These are phyloP conservation scores for Polyplosphaeria fusca DNA, from an alignment of 495 filamentous ascomycete genomes.

Conservation along the genomic window DNA sequence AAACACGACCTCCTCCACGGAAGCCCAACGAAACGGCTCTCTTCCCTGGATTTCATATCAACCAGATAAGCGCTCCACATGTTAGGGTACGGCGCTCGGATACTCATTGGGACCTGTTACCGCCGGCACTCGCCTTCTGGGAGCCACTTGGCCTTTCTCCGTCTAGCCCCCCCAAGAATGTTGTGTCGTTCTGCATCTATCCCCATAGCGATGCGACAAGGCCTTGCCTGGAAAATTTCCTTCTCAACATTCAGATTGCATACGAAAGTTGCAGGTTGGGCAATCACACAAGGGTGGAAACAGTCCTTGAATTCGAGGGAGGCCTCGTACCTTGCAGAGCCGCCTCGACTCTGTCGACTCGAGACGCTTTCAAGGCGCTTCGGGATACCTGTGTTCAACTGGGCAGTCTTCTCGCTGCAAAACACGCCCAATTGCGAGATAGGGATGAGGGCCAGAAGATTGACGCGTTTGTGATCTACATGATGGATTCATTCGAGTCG, in stretches of 20 bases:
- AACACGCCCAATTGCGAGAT: conserved; percentile 35
- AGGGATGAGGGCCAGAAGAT: conserved; percentile 50
- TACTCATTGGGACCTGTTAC: conserved; percentile 69
- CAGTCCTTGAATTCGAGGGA: conserved; percentile 50
- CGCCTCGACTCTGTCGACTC: conserved; percentile 4
- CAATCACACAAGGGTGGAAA: conserved; percentile 57
- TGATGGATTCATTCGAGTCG: conserved; percentile 71
- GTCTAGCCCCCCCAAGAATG: conserved; percentile 71
- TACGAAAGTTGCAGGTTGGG: conserved; percentile 84
- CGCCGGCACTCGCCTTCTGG: conserved; percentile 82
- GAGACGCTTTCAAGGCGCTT: conserved; percentile 20
- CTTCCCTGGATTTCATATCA: conserved; percentile 33
- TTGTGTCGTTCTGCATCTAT: conserved; percentile 76
- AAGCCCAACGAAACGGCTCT: conserved; percentile 19
- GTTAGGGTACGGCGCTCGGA: conserved; percentile 75
- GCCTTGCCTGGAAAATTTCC: conserved; percentile 63
- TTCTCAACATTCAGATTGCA: conserved; percentile 64
- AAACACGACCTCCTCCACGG: conserved; percentile 22
- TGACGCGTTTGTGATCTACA: conserved; percentile 69
- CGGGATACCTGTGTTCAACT: conserved; percentile 30
- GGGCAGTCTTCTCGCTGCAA: conserved; percentile 22
- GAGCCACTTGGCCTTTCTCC: conserved; percentile 83
- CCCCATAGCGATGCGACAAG: conserved; percentile 57
- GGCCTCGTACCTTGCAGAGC: conserved; percentile 59
- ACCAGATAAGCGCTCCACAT: conserved; percentile 57